Evolutionary conservation across 1,284 basidiomycete genomes (phyloP), one percentile per base, ranked within the genome.

Genomic region (Rhodofomes roseus): DNA sequence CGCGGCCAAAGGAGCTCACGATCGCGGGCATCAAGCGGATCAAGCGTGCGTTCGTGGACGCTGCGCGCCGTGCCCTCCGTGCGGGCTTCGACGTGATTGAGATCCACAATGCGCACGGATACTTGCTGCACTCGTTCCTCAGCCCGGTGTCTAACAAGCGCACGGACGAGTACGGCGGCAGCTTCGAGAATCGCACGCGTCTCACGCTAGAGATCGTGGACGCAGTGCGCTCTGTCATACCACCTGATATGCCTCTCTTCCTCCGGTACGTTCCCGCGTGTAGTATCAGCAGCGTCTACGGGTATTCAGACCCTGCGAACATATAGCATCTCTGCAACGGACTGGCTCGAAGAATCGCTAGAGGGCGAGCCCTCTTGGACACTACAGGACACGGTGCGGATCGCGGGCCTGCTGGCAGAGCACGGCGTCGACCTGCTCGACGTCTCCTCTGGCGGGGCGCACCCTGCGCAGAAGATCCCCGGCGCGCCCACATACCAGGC

Each of bases 81-180:
- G 81, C 80, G 29, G 82, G 83, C 0, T 74, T 70, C 61, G 68
- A 69, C 57, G 66, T 66, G 7, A 65, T 68, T 53, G 68, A 70
- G 61, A 65, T 70, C 34, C 68, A 85, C 68, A 76, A 79, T 56
- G 85, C 89, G 4, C 88, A 93, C 66, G 83, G 86, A 40, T 89
- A 86, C 71, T 71, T 87, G 27, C 62, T 87, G 25, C 76, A 79
- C 65, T 70, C 70, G 51, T 79, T 90, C 77, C 43, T 84, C 48
- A 85, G 84, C 60, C 88, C 89, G 0, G 68, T 81, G 20, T 81
- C 80, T 59, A 93, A 93, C 77, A 78, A 81, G 64, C 82, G 90
- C 14, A 87, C 80, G 2, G 90, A 92, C 69, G 72, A 83, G 64
- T 93, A 92, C 67, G 89, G 90, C 4, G 90, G 90, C 2, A 82